Conservation (phyloP, 192 early-diverging fungal species). For the Spinellus fusiger region DNA sequence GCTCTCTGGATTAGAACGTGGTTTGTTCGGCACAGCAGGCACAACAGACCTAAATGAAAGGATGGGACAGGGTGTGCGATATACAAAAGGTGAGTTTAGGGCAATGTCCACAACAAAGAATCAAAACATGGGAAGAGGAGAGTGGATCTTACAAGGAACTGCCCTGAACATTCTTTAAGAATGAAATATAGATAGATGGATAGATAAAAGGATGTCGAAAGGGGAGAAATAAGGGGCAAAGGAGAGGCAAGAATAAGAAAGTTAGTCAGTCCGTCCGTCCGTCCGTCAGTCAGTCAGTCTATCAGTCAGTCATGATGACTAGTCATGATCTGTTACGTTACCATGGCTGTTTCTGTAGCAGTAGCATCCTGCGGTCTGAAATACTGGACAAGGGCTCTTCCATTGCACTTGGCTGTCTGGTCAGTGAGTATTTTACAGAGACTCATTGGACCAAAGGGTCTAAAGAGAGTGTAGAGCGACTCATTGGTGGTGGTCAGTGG, state of each 20-base stretch:
- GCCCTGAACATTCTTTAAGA: neutral
- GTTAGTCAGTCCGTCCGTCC: too few species aligned
- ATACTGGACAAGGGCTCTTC: constrained; percentile 25
- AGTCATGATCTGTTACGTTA: constrained; percentile 14
- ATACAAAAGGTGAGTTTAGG: too few species aligned
- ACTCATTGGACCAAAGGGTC: constrained; percentile 29
- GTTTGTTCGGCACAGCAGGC: neutral
- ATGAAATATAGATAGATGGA: too few species aligned
- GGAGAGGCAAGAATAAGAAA: too few species aligned
- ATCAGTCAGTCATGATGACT: too few species aligned
- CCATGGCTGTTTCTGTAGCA: constrained; percentile 12
- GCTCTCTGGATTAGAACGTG: neutral
- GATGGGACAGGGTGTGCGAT: neutral
- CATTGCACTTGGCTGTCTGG: constrained; percentile 16
- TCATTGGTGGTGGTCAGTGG: constrained; percentile 13
- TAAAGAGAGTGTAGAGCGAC: constrained; percentile 21
- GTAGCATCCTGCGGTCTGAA: constrained; percentile 24
- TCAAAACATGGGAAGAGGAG: neutral
- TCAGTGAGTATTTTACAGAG: constrained; percentile 17
- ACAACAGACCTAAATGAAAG: neutral
- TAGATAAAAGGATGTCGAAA: too few species aligned
- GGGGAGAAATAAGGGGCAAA: too few species aligned
- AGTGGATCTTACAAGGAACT: neutral
- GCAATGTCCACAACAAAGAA: too few species aligned
- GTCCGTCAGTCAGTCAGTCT: too few species aligned